Evolutionary conservation across 306 rosid species (phyloP).

Genomic region (Parietaria judaica): DNA sequence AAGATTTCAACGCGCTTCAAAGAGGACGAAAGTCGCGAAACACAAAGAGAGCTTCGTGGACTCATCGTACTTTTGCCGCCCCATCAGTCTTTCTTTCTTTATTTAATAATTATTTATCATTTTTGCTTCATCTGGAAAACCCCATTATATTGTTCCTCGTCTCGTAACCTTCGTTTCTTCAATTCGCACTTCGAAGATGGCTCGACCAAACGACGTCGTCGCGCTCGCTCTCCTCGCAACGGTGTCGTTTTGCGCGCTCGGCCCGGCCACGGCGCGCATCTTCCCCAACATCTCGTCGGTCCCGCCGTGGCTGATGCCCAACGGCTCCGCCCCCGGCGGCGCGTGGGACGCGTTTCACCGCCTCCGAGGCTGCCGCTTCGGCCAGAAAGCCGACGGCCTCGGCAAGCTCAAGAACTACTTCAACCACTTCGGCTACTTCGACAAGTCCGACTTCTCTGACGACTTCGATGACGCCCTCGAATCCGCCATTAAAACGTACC

Average conservation of each 20-base stretch:
- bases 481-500: slow-evolving; percentile 37
- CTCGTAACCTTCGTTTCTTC: too few species aligned
- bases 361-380: slow-evolving; percentile 44
- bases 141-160: too few species aligned
- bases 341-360: slow-evolving; percentile 57
- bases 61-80: neutral
- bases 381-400: slow-evolving; percentile 41
- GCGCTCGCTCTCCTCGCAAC: slow-evolving; percentile 8
- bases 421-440: slow-evolving; percentile 63
- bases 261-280: slow-evolving; percentile 47
- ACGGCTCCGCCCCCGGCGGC: neutral
- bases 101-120: neutral
- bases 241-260: slow-evolving; percentile 4
- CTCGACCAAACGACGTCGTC: slow-evolving; percentile 9
- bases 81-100: neutral
- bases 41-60: neutral
- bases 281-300: slow-evolving; percentile 57
- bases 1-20: slow-evolving; percentile 18
- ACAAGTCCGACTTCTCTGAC: slow-evolving; percentile 62
- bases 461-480: slow-evolving; percentile 63
- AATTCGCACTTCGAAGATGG: too few species aligned
- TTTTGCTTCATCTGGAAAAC: neutral
- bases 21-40: slow-evolving; percentile 3
- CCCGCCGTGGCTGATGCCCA: slow-evolving; percentile 23
- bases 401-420: slow-evolving; percentile 59